Base-by-base conservation (phyloP, 129 eudicot genomes). In the Chrysanthemum seticuspe region DNA sequence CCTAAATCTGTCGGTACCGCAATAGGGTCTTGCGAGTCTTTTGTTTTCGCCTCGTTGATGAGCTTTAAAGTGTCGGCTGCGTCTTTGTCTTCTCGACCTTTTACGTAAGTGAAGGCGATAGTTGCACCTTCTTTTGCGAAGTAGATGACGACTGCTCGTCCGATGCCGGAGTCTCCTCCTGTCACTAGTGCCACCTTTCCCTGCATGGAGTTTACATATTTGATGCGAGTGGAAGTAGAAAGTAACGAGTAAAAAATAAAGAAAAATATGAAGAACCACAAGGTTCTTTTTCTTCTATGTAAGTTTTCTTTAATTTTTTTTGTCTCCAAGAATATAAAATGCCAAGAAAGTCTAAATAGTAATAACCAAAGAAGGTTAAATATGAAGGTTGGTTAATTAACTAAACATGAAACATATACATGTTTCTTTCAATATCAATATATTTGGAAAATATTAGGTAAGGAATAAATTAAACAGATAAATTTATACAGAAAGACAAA, bases 151-250 rank as follows among this genome's bases (percentile, higher is more conserved):
- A 89, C 97, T 13, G 96, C 96, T 59, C 96, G 73, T 0, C 97
- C 97, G 0, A 92, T 89, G 25, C 97, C 97, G 0, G 97, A 89
- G 71, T 92, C 97, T 2, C 97, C 97, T 0, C 97, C 97, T 0
- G 94, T 89, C 63, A 92, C 94, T 27, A 92, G 55, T 4, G 96
- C 97, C 76, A 92, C 89, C 72, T 92, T 89, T 9, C 94, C 97
- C 97, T 92, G 58, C 79, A 81, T 54, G 12, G 25, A 56, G 0
- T 15, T 64, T 2, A 36, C 16, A 10, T 19, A 29, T 18, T 27
- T 34, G n/a, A 54, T 14, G 0, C 16, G 34, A 29, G 10, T 21
- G 29, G 3, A 59, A 59, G 10, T 31, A 23, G 25, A 23, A 23
- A 23, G 25, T 23, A 23, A 23, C 25, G 25, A 1, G 25, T 23